Evolutionary conservation across 2,329 filamentous ascomycete species (phyloP).

Genomic region (Hymenoscyphus salicellus): DNA sequence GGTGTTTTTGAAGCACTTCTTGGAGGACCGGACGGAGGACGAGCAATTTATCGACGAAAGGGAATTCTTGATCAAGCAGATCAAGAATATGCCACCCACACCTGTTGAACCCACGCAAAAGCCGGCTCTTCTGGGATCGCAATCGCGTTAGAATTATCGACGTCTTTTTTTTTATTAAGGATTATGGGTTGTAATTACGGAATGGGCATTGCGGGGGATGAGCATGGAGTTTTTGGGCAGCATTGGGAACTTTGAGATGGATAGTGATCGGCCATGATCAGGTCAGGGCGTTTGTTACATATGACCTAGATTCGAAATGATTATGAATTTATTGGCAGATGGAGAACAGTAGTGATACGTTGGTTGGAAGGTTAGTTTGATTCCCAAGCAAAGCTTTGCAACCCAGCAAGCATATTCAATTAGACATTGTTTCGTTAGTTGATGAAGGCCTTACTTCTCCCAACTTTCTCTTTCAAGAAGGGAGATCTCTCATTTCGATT

Average conservation of each 20-base stretch:
- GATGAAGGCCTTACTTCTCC: too few relatives aligned
- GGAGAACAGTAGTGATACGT: neutral
- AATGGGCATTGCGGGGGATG: slow-evolving; percentile 23
- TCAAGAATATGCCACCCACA: slow-evolving; percentile 63
- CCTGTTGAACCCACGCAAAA: slow-evolving; percentile 46
- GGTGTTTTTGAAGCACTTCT: slow-evolving; percentile 83
- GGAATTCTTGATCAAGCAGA: slow-evolving; percentile 94
- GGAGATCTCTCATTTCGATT: too few relatives aligned
- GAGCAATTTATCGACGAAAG: slow-evolving; percentile 99
- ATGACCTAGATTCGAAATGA: neutral
- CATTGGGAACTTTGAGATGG: slow-evolving; percentile 24
- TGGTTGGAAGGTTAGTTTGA: neutral
- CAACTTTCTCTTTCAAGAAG: too few relatives aligned
- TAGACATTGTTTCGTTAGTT: too few relatives aligned
- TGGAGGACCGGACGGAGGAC: slow-evolving; percentile 93
- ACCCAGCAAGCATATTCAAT: too few relatives aligned
- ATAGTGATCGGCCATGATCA: slow-evolving; percentile 23
- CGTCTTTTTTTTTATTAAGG: neutral
- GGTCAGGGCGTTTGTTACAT: slow-evolving; percentile 19
- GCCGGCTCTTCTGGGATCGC: slow-evolving; percentile 34
- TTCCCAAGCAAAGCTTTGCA: too few relatives aligned
- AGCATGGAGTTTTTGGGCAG: slow-evolving; percentile 29
- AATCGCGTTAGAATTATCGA: slow-evolving; percentile 24
- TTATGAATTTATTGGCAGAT: neutral
- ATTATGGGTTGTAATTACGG: slow-evolving; percentile 16